These are phyloP conservation scores for Serendipita indica DNA, from an alignment of 768 basidiomycete species.

Conservation along the genomic window DNA sequence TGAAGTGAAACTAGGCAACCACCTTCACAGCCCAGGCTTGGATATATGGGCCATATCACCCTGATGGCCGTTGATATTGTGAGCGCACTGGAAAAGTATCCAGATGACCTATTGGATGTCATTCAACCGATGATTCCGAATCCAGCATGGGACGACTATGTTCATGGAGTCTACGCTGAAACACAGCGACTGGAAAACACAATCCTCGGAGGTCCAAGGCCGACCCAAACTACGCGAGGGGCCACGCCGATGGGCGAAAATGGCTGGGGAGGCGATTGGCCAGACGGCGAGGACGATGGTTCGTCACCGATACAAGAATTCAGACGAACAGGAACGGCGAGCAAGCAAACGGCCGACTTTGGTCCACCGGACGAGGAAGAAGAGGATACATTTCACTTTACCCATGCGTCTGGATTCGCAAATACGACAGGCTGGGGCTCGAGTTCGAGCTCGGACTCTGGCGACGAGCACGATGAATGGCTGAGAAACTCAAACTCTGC, in stretches of 20 bases:
- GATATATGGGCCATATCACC: slow-evolving; percentile 94
- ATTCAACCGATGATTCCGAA: slow-evolving; percentile 59
- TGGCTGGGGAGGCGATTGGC: slow-evolving; percentile 19
- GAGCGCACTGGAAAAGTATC: slow-evolving; percentile 75
- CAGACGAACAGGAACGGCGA: slow-evolving; percentile 11
- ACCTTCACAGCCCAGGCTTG: slow-evolving; percentile 33
- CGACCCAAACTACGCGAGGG: slow-evolving; percentile 14
- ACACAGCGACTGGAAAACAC: slow-evolving; percentile 69
- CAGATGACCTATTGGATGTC: slow-evolving; percentile 51
- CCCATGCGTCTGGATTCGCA: neutral
- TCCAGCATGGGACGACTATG: slow-evolving; percentile 79
- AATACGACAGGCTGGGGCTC: neutral
- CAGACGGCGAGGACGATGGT: slow-evolving; percentile 13
- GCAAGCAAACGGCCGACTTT: neutral
- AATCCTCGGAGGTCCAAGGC: slow-evolving; percentile 50
- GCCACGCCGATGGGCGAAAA: slow-evolving; percentile 12
- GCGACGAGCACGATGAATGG: slow-evolving; percentile 6
- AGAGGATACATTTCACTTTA: neutral
- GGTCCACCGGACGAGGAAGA: slow-evolving; percentile 15
- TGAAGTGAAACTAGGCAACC: slow-evolving; percentile 10
- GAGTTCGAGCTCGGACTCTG: neutral
- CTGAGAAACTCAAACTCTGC: neutral
- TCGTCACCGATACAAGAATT: slow-evolving; percentile 11
- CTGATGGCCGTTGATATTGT: slow-evolving; percentile 93
- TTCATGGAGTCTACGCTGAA: slow-evolving; percentile 70